Conservation (phyloP, 345 rosid genomes). For the Hibiscus syriacus region DNA sequence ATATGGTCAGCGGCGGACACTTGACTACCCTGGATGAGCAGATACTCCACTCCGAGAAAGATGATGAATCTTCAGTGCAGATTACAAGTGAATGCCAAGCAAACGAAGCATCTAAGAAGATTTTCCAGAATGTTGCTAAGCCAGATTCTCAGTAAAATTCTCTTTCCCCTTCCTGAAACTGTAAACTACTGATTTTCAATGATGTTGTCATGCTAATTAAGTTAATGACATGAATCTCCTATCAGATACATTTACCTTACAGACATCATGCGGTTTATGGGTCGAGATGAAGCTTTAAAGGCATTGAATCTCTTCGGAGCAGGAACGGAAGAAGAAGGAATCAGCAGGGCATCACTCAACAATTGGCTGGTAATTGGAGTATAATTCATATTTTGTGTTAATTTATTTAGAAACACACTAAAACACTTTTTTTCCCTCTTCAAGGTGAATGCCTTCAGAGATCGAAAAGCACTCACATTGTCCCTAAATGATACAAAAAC, state of each 20-base stretch:
- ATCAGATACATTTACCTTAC: slow-evolving; percentile 27
- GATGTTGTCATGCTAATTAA: neutral
- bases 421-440: neutral
- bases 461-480: slow-evolving; percentile 33
- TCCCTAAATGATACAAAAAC: slow-evolving; percentile 50
- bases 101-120: slow-evolving; percentile 23
- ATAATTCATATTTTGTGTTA: too few relatives aligned
- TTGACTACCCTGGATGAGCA: slow-evolving; percentile 45
- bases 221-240: neutral
- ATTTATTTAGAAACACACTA: too few relatives aligned
- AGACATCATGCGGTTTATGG: slow-evolving; percentile 37
- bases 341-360: slow-evolving; percentile 29
- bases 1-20: slow-evolving; percentile 23
- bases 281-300: slow-evolving; percentile 28
- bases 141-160: slow-evolving; percentile 31
- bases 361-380: slow-evolving; percentile 34
- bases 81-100: slow-evolving; percentile 33
- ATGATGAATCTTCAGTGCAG: slow-evolving; percentile 28
- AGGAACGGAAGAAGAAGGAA: slow-evolving; percentile 13
- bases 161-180: neutral
- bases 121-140: slow-evolving; percentile 21
- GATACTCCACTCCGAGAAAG: slow-evolving; percentile 31
- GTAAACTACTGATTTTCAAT: neutral
- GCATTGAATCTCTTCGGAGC: slow-evolving; percentile 25
- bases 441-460: slow-evolving; percentile 36